Evolutionary conservation across 1,284 basidiomycete genomes (phyloP).

Genomic region (Trichosporon asahii): DNA sequence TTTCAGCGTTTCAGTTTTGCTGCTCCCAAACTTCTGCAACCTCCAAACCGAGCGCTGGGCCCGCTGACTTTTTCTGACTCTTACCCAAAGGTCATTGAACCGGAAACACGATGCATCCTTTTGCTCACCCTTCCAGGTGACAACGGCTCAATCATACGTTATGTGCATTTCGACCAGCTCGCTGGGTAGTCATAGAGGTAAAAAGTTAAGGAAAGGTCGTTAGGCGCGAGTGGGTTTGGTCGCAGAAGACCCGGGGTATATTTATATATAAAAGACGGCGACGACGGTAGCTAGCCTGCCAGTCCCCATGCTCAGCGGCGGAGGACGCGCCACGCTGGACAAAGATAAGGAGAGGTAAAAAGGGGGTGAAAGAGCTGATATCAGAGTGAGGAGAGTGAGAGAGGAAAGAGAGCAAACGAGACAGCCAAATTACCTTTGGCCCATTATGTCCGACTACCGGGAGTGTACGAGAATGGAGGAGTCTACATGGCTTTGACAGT

Average conservation of each 20-base stretch:
- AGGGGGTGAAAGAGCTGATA: constrained; percentile 7
- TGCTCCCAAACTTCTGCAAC: not conserved
- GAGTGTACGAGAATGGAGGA: constrained; percentile 8
- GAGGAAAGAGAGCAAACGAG: constrained; percentile 3
- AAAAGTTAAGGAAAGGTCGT: constrained; percentile 22
- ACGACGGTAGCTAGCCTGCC: constrained; percentile 2
- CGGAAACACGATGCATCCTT: not conserved
- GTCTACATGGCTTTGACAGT: not conserved
- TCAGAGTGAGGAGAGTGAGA: constrained; percentile 1
- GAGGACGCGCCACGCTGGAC: constrained; percentile 5
- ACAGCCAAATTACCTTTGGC: not conserved
- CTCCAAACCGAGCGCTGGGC: no score
- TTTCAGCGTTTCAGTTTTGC: not conserved
- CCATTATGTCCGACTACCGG: constrained; percentile 11
- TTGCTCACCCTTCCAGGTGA: not conserved
- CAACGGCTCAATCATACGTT: constrained; percentile 21
- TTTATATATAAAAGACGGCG: constrained; percentile 2
- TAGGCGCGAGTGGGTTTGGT: constrained; percentile 24
- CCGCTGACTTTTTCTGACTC: not conserved
- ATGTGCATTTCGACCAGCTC: constrained; percentile 29
- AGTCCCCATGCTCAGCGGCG: constrained; percentile 2
- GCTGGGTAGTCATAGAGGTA: constrained; percentile 26
- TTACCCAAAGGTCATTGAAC: not conserved
- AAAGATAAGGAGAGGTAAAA: constrained; percentile 10
- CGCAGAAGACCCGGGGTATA: constrained; percentile 27